Percentiles rank a stretch among this genome's conserved stretches.
Conservation (phyloP, 768 basidiomycete species). For the Leucosporidium creatinivorum region DNA sequence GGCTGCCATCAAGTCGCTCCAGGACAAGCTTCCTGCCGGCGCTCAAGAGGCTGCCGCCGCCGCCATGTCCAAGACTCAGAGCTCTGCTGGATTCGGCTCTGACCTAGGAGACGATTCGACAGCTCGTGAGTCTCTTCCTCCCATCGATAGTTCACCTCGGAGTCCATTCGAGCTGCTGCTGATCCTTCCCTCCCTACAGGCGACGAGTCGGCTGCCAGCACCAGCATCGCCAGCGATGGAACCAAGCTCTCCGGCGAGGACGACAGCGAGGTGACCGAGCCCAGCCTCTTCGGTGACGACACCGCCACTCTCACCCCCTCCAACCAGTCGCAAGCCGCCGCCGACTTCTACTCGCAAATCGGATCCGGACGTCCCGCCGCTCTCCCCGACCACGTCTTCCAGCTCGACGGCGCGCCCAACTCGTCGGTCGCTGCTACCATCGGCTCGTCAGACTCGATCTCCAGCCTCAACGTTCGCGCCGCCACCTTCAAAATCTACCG, state of each 20-base stretch:
- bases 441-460: constrained; percentile 80
- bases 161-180: no score
- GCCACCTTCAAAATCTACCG: constrained; percentile 80
- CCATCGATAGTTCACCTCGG: no score
- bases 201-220: constrained; percentile 52
- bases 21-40: constrained; percentile 40
- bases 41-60: not conserved
- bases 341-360: constrained; percentile 76
- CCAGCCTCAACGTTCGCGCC: constrained; percentile 63
- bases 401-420: constrained; percentile 54
- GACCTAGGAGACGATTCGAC: constrained; percentile 18
- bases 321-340: constrained; percentile 44
- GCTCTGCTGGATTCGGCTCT: not conserved
- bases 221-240: constrained; percentile 51
- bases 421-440: constrained; percentile 92
- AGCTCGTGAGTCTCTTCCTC: constrained; percentile 60
- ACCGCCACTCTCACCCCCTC: constrained; percentile 40
- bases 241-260: constrained; percentile 49
- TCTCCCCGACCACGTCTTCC: constrained; percentile 48
- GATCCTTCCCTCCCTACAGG: constrained; percentile 7
- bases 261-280: constrained; percentile 58
- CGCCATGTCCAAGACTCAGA: constrained; percentile 15
- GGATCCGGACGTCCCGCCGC: constrained; percentile 46
- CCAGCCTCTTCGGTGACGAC: constrained; percentile 81
- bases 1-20: constrained; percentile 70